These are phyloP conservation scores for Annulohypoxylon moriforme DNA, from an alignment of 495 filamentous ascomycete genomes.

Conservation along the genomic window DNA sequence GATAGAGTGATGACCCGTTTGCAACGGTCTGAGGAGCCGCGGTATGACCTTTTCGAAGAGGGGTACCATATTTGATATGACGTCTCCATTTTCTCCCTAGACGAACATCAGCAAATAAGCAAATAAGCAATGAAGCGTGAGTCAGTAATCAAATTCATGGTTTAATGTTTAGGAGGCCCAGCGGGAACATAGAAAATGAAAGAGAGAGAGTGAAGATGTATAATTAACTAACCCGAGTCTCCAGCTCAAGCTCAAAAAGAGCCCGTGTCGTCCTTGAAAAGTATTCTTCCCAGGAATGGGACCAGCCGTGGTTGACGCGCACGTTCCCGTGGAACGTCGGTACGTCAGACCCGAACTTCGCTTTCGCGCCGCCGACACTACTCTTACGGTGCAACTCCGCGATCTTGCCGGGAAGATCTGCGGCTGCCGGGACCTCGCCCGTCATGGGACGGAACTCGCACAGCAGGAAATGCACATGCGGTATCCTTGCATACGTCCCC, in stretches of 20 bases:
- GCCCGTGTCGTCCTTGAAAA: conserved; percentile 31
- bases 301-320: conserved; percentile 31
- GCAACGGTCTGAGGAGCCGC: conserved; percentile 53
- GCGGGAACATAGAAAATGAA: neutral
- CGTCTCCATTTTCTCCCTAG: conserved; percentile 33
- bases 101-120: neutral
- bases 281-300: conserved; percentile 31
- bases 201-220: neutral
- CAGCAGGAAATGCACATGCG: conserved; percentile 32
- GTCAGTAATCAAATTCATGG: neutral
- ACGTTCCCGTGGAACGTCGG: conserved; percentile 39
- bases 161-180: too few relatives aligned
- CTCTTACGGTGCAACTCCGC: conserved; percentile 25
- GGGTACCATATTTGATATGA: conserved; percentile 17
- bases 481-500: conserved; percentile 19
- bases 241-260: conserved; percentile 27
- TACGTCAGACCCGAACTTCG: conserved; percentile 23
- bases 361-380: neutral
- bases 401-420: conserved; percentile 1
- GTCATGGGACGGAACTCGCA: conserved; percentile 37
- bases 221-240: conserved; percentile 16
- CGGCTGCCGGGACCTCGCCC: conserved; percentile 10
- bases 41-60: conserved; percentile 56
- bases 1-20: conserved; percentile 54
- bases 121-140: neutral